These are phyloP conservation scores for Parasitella parasitica DNA, from an alignment of 371 early-diverging fungal species.

Conservation along the genomic window DNA sequence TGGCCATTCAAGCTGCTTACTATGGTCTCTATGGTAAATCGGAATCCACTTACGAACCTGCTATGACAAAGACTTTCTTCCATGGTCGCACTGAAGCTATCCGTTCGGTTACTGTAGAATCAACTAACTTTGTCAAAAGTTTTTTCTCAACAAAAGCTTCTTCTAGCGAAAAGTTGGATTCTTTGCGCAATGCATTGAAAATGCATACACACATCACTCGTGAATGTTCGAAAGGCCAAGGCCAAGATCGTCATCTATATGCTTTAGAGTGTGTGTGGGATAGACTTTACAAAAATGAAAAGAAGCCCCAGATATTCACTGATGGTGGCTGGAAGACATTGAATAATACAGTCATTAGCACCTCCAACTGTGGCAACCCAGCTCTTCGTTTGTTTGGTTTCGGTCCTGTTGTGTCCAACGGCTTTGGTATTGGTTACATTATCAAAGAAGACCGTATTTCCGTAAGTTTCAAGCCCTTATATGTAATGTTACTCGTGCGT, in stretches of 20 bases:
- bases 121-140: slow-evolving; percentile 70
- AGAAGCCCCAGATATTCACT: slow-evolving; percentile 67
- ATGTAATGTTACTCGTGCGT: background rate
- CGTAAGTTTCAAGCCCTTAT: slow-evolving; percentile 35
- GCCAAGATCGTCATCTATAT: slow-evolving; percentile 86
- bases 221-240: slow-evolving; percentile 69
- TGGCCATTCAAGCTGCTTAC: slow-evolving; percentile 94
- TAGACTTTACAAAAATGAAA: slow-evolving; percentile 48
- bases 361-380: slow-evolving; percentile 86
- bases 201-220: slow-evolving; percentile 73
- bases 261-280: slow-evolving; percentile 65
- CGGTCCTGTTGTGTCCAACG: slow-evolving; percentile 88
- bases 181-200: slow-evolving; percentile 61
- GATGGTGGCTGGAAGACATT: slow-evolving; percentile 60
- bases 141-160: slow-evolving; percentile 56
- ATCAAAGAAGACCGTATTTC: slow-evolving; percentile 71
- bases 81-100: slow-evolving; percentile 91
- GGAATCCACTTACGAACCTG: slow-evolving; percentile 86
- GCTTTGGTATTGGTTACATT: slow-evolving; percentile 89
- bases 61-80: slow-evolving; percentile 80
- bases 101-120: slow-evolving; percentile 71
- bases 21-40: slow-evolving; percentile 77
- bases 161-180: slow-evolving; percentile 46
- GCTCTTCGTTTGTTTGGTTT: slow-evolving; percentile 85
- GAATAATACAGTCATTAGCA: slow-evolving; percentile 82